Conservation (phyloP, 805 yeast genomes). For the Kluyveromyces starmeri region DNA sequence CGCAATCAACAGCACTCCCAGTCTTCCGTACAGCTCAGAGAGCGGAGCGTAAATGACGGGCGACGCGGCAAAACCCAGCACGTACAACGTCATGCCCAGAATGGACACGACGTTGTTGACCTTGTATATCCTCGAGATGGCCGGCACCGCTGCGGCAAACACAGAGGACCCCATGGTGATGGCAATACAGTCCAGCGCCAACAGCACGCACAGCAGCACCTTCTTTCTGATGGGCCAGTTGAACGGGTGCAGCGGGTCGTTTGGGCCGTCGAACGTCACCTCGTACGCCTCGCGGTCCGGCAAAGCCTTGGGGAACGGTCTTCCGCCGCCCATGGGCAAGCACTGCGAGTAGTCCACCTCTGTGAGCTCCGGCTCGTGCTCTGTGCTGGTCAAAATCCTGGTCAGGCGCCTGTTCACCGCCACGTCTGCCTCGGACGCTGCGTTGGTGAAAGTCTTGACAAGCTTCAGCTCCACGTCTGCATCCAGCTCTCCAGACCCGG, state of each 20-base stretch:
- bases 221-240: conserved; percentile 57
- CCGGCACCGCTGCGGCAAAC: conserved; percentile 53
- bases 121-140: conserved; percentile 41
- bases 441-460: conserved; percentile 9
- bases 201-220: conserved; percentile 33
- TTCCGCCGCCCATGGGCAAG: conserved; percentile 60
- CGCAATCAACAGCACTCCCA: conserved; percentile 48
- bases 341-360: conserved; percentile 30
- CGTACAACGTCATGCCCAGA: conserved; percentile 70
- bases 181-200: conserved; percentile 43
- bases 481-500: background rate
- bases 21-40: conserved; percentile 72
- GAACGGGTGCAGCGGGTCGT: conserved; percentile 74
- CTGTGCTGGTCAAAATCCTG: conserved; percentile 35
- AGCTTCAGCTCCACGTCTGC: conserved; percentile 6
- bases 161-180: conserved; percentile 79
- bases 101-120: conserved; percentile 64
- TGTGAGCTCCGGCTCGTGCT: conserved; percentile 20
- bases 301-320: conserved; percentile 53
- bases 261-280: conserved; percentile 68
- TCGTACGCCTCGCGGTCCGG: conserved; percentile 48
- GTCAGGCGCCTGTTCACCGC: conserved; percentile 31
- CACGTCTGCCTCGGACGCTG: conserved; percentile 17
- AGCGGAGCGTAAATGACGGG: conserved; percentile 88
- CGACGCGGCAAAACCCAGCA: conserved; percentile 90